Evolutionary conservation across 73 alveolate genomes (phyloP).

Genomic region (Vitrella brassicaformis): DNA sequence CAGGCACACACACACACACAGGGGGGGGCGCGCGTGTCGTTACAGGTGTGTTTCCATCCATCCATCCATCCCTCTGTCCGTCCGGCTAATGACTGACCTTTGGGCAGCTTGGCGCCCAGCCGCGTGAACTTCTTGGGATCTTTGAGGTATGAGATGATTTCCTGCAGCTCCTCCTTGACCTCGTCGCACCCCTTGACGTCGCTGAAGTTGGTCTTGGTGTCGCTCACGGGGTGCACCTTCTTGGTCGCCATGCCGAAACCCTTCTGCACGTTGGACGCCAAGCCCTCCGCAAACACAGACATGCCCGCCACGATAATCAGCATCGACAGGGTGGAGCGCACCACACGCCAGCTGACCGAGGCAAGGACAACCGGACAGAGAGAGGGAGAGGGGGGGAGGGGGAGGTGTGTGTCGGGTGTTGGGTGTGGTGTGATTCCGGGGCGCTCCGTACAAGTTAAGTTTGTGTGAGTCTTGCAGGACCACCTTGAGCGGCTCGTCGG

Average conservation of each 20-base stretch:
- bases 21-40: too few species aligned
- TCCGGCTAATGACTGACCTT: conserved; percentile 23
- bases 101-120: conserved; percentile 48
- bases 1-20: too few species aligned
- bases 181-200: conserved; percentile 56
- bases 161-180: conserved; percentile 48
- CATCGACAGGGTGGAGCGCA: background rate
- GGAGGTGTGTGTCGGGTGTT: too few species aligned
- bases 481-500: background rate
- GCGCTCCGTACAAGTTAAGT: background rate
- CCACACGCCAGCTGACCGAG: background rate
- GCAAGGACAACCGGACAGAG: background rate
- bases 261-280: conserved; percentile 35
- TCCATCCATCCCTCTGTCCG: too few species aligned
- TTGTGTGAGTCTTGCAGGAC: background rate
- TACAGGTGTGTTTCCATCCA: too few species aligned
- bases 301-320: conserved; percentile 16
- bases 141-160: conserved; percentile 46
- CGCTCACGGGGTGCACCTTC: conserved; percentile 14
- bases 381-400: background rate
- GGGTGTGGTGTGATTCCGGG: too few species aligned
- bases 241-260: conserved; percentile 39
- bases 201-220: conserved; percentile 20
- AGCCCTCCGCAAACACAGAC: conserved; percentile 35
- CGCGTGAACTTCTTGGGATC: conserved; percentile 49